These are phyloP conservation scores for Amaranthus tricolor DNA, from an alignment of 179 eudicot genomes.

Conservation along the genomic window DNA sequence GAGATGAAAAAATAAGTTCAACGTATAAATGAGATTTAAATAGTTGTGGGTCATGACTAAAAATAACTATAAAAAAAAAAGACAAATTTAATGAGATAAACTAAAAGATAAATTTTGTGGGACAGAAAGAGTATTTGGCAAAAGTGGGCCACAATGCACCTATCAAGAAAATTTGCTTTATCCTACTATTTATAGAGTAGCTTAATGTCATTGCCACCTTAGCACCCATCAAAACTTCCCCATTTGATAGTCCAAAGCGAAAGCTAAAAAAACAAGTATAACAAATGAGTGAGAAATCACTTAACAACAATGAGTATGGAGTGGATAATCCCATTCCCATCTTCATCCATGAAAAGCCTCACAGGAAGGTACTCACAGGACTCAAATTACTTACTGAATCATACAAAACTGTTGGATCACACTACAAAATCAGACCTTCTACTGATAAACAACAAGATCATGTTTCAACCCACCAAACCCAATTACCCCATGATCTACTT, in stretches of 20 bases:
- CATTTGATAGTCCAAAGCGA: background rate
- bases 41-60: too few species aligned
- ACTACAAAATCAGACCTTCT: background rate
- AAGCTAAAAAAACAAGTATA: background rate
- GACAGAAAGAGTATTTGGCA: too few species aligned
- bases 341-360: slow-evolving; percentile 10
- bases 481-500: slow-evolving; percentile 26
- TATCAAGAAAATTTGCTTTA: background rate
- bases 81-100: too few species aligned
- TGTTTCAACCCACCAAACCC: background rate
- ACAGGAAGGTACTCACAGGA: slow-evolving; percentile 17
- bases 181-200: slow-evolving; percentile 16
- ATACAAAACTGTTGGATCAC: background rate
- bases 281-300: slow-evolving; percentile 5
- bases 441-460: background rate
- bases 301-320: background rate
- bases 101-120: too few species aligned
- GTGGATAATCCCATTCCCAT: background rate
- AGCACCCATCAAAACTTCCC: slow-evolving; percentile 11
- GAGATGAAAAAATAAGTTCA: too few species aligned
- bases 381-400: slow-evolving; percentile 15
- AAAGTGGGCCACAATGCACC: slow-evolving; percentile 14
- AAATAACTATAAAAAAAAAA: too few species aligned
- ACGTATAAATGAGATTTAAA: too few species aligned
- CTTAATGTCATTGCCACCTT: slow-evolving; percentile 8